Base-by-base conservation (phyloP, 2,329 filamentous ascomycete species). In the Apiospora koreana region DNA sequence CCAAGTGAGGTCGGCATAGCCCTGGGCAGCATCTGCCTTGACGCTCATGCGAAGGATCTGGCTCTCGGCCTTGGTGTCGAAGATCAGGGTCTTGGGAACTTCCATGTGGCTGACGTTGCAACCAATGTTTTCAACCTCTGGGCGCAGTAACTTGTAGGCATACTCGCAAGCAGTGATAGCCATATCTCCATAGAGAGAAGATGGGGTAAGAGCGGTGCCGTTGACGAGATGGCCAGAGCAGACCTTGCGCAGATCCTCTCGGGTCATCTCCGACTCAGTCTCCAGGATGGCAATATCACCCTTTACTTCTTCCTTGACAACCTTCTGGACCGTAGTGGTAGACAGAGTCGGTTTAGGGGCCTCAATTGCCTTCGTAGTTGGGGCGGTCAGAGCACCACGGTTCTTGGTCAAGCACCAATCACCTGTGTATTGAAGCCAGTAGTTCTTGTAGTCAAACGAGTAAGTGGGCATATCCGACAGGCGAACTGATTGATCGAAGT, bases 81-180 rank as follows among this genome's bases (percentile, higher is more conserved):
- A 84, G 72, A 94, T 92, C 71, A 95, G 83, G 43, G 91, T 89
- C 84, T 93, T 93, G 67, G 86, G 86, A 1, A 93, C 91, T 77
- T 92, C 88, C 84, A 94, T 89, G 66, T 89, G 83, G 73, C 85
- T 85, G 25, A 94, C 88, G 73, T 93, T 92, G 74, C 89, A 83
- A 28, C 88, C 89, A 25, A 90, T 83, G 42, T 86, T 83, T 68
- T 86, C 83, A 10, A 83, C 80, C 25, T 86, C 86, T 2, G 90
- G 89, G 9, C 86, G 85, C 38, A 91, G 79, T 74, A 91, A 83
- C 80, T 89, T 89, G 82, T 90, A 91, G 38, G 90, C 86, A 76
- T 93, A 93, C 77, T 92, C 88, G 74, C 87, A 88, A 62, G 89
- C 82, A 9, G 89, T 91, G 79, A 85, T 80, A 54, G 83, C 82